Evolutionary conservation across 805 yeast genomes (phyloP).

Genomic region (Candida succiphila): DNA sequence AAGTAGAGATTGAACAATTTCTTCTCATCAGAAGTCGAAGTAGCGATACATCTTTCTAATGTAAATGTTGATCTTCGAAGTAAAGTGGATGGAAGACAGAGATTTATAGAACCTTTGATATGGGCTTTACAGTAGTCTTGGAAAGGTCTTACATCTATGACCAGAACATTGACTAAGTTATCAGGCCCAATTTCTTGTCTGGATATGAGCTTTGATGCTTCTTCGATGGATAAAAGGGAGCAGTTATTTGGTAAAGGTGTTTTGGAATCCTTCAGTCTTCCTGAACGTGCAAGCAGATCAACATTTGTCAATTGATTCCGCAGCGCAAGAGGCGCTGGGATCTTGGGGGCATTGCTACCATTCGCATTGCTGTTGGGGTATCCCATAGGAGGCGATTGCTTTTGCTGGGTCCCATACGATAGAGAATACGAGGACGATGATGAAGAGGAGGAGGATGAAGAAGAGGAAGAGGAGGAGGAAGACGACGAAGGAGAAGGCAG

Average conservation of each 20-base stretch:
- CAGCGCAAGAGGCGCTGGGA: slow-evolving; percentile 1
- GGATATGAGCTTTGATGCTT: slow-evolving; percentile 5
- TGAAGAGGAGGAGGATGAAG: no score
- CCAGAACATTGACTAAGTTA: slow-evolving; percentile 25
- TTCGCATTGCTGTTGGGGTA: background rate
- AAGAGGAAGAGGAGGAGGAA: no score
- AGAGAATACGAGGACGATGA: no score
- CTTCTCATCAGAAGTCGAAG: slow-evolving; percentile 46
- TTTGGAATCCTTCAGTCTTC: slow-evolving; percentile 13
- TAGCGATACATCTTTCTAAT: slow-evolving; percentile 49
- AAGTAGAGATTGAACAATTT: slow-evolving; percentile 28
- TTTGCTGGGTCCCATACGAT: no score
- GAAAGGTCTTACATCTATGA: slow-evolving; percentile 75
- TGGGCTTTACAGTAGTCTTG: slow-evolving; percentile 58
- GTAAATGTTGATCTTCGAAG: slow-evolving; percentile 67
- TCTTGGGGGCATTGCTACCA: background rate
- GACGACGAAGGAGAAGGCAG: no score
- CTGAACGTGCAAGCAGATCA: slow-evolving; percentile 9
- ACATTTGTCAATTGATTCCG: slow-evolving; percentile 8
- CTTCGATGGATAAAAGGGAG: slow-evolving; percentile 8
- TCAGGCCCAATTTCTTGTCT: slow-evolving; percentile 13
- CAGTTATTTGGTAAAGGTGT: slow-evolving; percentile 14
- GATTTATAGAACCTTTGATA: slow-evolving; percentile 52
- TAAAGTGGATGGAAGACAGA: slow-evolving; percentile 85
- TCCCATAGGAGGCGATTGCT: no score